Evolutionary conservation across 805 yeast genomes (phyloP), one percentile per base, ranked within the genome.

Genomic region (Myxozyma vanderwaltii): DNA sequence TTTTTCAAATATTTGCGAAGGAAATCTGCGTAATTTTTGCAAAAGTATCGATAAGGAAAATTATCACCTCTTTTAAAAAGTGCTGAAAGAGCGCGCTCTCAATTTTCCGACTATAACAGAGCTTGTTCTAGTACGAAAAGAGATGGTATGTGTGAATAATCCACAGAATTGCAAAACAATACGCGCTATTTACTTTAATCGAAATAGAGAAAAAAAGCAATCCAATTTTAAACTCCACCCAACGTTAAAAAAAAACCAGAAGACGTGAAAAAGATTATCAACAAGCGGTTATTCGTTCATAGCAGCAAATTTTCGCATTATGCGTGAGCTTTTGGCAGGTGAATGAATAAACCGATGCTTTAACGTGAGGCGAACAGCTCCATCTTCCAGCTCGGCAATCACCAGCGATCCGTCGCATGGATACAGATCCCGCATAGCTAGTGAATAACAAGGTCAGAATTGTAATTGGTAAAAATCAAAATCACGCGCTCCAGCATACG

Each of bases 351-450:
- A 48, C 3, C 51, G 51, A 24, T 48, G 51, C 17, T 48, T 48
- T 27, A 48, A 43, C 4, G 51, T 48, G 8, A 48, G 51, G 8
- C 51, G 51, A 36, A 48, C 43, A 8, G 51, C 31, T 31, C 51
- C 51, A 21, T 48, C 51, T 48, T 48, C 43, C 21, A 48, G 41
- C 27, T 48, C 51, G 17, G 51, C 51, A 10, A 48, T 48, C 5
- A 48, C 51, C 17, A 48, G 51, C 2, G 51, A 48, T 3, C 51
- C 51, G 43, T 48, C 51, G 43, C 51, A 48, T 4, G 51, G 51
- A 36, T 35, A 48, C 8, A 48, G 43, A 17, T 48, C 51, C 21
- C 51, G 10, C 51, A 35, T 35, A 12, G 51, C 51, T 48, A 48
- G 5, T 19, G 5, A 5, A n/a, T 7, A 29, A 7, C 10, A 29